These are phyloP conservation scores for Rhexocercosporidium sp. DNA, from an alignment of 2,329 filamentous ascomycete genomes.

Conservation along the genomic window DNA sequence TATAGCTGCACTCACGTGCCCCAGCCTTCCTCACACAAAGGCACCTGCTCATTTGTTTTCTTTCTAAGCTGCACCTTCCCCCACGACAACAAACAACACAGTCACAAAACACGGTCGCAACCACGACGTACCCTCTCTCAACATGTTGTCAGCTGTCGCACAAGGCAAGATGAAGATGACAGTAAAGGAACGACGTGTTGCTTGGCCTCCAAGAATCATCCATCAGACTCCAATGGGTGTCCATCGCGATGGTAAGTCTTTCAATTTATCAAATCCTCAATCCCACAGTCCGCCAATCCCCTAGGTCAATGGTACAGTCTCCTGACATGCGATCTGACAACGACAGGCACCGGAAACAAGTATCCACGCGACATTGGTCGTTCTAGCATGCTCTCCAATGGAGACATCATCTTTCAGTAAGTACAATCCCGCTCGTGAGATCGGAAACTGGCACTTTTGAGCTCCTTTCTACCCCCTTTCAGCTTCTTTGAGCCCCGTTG, in stretches of 20 bases:
- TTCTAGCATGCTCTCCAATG: constrained; percentile 24
- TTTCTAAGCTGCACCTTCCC: background rate
- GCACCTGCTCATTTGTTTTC: background rate
- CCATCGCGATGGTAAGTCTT: constrained; percentile 29
- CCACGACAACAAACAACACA: background rate
- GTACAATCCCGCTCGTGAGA: background rate
- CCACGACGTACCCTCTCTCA: background rate
- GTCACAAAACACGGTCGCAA: background rate
- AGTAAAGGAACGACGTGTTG: background rate
- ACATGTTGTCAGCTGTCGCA: background rate
- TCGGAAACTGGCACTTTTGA: background rate
- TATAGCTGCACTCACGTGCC: constrained; percentile 1
- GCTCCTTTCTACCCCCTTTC: background rate
- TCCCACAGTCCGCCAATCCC: background rate
- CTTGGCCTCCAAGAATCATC: constrained; percentile 20
- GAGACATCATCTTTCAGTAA: constrained; percentile 26
- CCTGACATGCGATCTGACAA: constrained; percentile 12
- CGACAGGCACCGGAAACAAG: constrained; percentile 22
- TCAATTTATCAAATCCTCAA: background rate
- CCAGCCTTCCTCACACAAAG: background rate
- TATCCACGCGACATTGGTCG: constrained; percentile 32
- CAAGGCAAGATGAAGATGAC: background rate
- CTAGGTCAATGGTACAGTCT: no score
- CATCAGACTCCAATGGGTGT: constrained; percentile 20
- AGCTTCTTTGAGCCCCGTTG: background rate